phyloP scores from a whole-genome alignment of 164 flowering plant genomes.

The Kingdonia uniflora region DNA sequence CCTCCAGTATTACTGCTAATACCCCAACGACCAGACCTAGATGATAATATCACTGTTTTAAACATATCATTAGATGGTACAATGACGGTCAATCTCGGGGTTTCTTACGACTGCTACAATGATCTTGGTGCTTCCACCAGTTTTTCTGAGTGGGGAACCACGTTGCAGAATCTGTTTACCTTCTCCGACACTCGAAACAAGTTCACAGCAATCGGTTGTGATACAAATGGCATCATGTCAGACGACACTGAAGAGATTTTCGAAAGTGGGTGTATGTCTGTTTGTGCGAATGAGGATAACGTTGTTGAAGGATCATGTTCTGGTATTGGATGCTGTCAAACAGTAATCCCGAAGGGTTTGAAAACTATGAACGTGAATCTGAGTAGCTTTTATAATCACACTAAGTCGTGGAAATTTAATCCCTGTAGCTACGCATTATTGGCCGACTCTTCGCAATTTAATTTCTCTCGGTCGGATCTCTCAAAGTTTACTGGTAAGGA shows the following conservation, averaged over 20 bases:
- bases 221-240: background rate
- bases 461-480: too few species aligned
- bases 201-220: slow-evolving; percentile 28
- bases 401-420: slow-evolving; percentile 5
- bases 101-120: too few species aligned
- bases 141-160: background rate
- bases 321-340: slow-evolving; percentile 35
- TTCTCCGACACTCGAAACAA: slow-evolving; percentile 25
- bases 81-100: too few species aligned
- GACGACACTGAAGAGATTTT: background rate
- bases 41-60: too few species aligned
- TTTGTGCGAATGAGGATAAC: background rate
- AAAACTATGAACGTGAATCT: background rate
- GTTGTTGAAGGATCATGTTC: slow-evolving; percentile 15
- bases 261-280: slow-evolving; percentile 19
- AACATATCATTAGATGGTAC: too few species aligned
- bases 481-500: too few species aligned
- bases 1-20: background rate
- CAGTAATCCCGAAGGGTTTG: slow-evolving; percentile 18
- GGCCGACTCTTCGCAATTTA: slow-evolving; percentile 6
- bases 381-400: slow-evolving; percentile 1
- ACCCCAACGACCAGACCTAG: too few species aligned
- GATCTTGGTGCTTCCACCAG: background rate
- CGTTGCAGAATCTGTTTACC: background rate
- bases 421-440: slow-evolving; percentile 30